Evolutionary conservation across 805 yeast species (phyloP), one percentile per base, ranked within the genome.

Genomic region (Starmerella asiatica): DNA sequence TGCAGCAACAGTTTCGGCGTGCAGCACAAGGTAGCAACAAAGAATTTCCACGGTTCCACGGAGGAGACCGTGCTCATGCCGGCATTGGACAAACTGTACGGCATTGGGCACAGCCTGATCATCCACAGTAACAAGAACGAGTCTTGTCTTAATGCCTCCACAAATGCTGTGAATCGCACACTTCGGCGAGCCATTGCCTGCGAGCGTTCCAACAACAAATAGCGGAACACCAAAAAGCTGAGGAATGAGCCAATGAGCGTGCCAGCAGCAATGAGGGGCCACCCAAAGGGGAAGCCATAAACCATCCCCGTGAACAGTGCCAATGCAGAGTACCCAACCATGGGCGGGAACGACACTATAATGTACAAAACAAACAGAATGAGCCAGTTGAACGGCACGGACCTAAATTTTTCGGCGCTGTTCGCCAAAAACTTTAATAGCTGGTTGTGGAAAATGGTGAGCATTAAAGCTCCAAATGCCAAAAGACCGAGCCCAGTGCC

Each of bases 11-110:
- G 62, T 55, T 86, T 91, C 6, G 97, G 97, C 0, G 93, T 73
- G 2, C 93, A 75, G 26, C 83, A 56, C 0, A 74, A 47, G 19
- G 85, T 77, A 1, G 95, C 94, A 24, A 76, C 53, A 2, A 76
- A 62, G 56, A 79, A 88, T 20, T 75, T 73, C 31, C 58, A 45
- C 2, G 76, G 61, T 0, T 77, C 65, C 11, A 88, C 67, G 15
- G 82, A 79, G 0, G 93, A 94, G 12, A 88, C 71, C 2, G 93
- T 78, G 8, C 94, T 91, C 48, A 91, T 66, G 0, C 94, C 96
- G 3, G 95, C 96, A 53, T 88, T 88, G 0, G 91, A 78, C 24
- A 88, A 63, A 2, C 95, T 84, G 56, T 85, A 91, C 0, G 97
- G 97, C 52, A 88, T 69, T 0, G 98, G 98, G 50, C 95, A 84